These are phyloP conservation scores for Alectoria sarmentosa DNA, from an alignment of 495 filamentous ascomycete genomes.

Conservation along the genomic window DNA sequence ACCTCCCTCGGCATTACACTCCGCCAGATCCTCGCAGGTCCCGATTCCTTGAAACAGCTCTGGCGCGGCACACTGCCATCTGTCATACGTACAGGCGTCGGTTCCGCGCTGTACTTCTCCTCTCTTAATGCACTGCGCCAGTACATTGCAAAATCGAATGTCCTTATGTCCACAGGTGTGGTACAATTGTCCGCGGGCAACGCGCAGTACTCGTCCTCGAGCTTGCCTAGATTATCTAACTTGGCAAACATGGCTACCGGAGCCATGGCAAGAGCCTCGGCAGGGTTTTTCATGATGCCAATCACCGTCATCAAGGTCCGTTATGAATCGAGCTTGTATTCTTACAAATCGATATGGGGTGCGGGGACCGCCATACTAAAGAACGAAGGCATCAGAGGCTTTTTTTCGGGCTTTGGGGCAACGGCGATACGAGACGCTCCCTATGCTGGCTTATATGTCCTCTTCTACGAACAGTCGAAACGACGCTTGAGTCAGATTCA, in stretches of 20 bases:
- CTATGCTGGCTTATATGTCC: slow-evolving; percentile 89
- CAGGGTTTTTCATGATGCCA: slow-evolving; percentile 91
- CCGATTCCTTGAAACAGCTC: slow-evolving; percentile 60
- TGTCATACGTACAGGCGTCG: slow-evolving; percentile 84
- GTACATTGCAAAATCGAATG: slow-evolving; percentile 48
- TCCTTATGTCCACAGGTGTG: slow-evolving; percentile 28
- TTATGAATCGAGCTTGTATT: slow-evolving; percentile 80
- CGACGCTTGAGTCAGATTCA: slow-evolving; percentile 45
- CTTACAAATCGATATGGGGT: slow-evolving; percentile 66
- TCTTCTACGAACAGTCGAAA: slow-evolving; percentile 91
- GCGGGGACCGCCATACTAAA: slow-evolving; percentile 69
- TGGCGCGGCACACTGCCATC: slow-evolving; percentile 94
- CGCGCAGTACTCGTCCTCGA: slow-evolving; percentile 41
- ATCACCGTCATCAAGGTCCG: slow-evolving; percentile 96
- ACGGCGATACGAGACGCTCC: slow-evolving; percentile 91
- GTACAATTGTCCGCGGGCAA: slow-evolving; percentile 10
- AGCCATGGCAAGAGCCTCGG: slow-evolving; percentile 71
- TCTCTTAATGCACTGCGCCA: slow-evolving; percentile 76
- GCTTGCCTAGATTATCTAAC: slow-evolving; percentile 78
- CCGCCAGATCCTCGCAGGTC: slow-evolving; percentile 56
- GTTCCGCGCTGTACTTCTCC: slow-evolving; percentile 91
- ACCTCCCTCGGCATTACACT: slow-evolving; percentile 63
- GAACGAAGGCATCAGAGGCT: slow-evolving; percentile 69
- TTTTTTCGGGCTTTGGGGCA: slow-evolving; percentile 90
- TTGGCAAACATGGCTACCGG: slow-evolving; percentile 80